Conservation (phyloP, 306 rosid species). For the Astragalus membranaceus region DNA sequence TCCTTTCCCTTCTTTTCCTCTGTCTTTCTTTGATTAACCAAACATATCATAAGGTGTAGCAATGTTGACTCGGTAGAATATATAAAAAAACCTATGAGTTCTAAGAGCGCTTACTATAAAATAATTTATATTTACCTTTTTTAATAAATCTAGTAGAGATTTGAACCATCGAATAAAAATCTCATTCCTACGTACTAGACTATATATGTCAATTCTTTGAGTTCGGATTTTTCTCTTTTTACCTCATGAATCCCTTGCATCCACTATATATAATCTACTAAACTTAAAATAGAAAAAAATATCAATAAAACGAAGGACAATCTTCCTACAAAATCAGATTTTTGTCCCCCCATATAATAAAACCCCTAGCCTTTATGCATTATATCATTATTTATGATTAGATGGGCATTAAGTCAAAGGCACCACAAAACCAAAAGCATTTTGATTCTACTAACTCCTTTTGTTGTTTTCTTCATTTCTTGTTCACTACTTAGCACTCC, state of each 20-base stretch:
- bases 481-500: conserved; percentile 8
- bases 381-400: conserved; percentile 24
- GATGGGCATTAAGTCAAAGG: conserved; percentile 44
- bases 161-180: no score
- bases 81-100: no score
- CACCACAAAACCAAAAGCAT: conserved; percentile 28
- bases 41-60: no score
- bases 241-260: conserved; percentile 46
- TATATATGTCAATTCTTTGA: no score
- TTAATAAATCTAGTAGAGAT: no score
- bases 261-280: conserved; percentile 33
- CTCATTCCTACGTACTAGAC: no score
- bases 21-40: no score
- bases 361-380: conserved; percentile 45
- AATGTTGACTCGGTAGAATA: no score
- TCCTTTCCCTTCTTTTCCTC: no score
- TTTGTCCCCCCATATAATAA: conserved; percentile 61
- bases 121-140: no score
- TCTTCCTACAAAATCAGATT: conserved; percentile 69
- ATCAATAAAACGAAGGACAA: conserved; percentile 38
- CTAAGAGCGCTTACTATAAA: no score
- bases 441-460: conserved; percentile 11
- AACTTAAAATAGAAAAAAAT: conserved; percentile 31
- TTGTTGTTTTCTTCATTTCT: conserved; percentile 24
- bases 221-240: conserved; percentile 18